Evolutionary conservation across 2,329 filamentous ascomycete genomes (phyloP), one percentile per base, ranked within the genome.

Genomic region (Xylaria sp.): DNA sequence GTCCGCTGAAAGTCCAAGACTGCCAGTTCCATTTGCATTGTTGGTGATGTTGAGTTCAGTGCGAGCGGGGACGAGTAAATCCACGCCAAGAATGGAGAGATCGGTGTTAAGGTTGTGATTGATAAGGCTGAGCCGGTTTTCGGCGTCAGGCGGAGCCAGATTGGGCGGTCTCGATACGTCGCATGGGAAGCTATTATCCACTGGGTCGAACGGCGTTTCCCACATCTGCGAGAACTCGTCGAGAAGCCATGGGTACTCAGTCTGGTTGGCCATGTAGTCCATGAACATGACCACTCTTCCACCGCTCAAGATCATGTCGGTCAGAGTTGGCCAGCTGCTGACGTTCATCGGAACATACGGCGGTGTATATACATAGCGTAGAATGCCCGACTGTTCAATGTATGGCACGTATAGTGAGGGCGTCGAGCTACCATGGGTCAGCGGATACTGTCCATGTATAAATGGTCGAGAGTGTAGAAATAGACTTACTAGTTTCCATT

Each of bases 71-170:
- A 96, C 90, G 8, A 94, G 82, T 55, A 96, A 78, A 23, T 85
- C 83, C 18, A 87, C 78, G 37, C 88, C 89, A 2, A 90, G 88
- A 44, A 97, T 81, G 63, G 87, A 87, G 70, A 97, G 87, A 73
- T 94, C 86, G 68, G 91, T 86, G 79, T 97, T 97, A 68, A 97
- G 86, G 78, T 98, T 98, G 83, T 98, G 94, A 81, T 98, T 98
- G 76, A 92, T 88, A 77, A 97, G 86, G 78, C 94, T 97, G 81
- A 97, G 85, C 52, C 90, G 86, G 37, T 90, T 84, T 67, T 84
- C 82, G 0, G 88, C 86, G 8, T 88, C 84, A 1, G 85, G 81
- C 0, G 78, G 76, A 2, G 82, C 76, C 66, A 97, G 82, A 52
- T 87, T 83, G 0, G 93, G 93, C 0, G 94, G 94, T 0, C 94